These are phyloP conservation scores for Fusarium verrucosum DNA, from an alignment of 2,329 filamentous ascomycete species.

Conservation along the genomic window DNA sequence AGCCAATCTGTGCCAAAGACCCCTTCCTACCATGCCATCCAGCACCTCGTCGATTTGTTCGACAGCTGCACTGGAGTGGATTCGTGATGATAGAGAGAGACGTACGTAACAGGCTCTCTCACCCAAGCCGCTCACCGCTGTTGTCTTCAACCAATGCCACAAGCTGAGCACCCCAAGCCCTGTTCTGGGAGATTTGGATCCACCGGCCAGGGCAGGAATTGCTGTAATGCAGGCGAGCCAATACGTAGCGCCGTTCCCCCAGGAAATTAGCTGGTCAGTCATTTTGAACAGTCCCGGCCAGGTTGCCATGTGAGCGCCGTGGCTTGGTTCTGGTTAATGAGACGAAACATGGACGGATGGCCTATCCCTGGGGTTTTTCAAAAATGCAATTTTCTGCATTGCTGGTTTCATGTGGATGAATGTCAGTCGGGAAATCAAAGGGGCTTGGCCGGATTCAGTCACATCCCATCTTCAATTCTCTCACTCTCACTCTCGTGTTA, in stretches of 20 bases:
- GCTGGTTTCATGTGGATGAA: not conserved
- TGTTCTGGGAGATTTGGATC: conserved; percentile 41
- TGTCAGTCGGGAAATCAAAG: not conserved
- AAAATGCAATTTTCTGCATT: conserved; percentile 11
- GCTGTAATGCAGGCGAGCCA: conserved; percentile 32
- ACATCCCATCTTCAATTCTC: not conserved
- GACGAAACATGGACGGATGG: conserved; percentile 27
- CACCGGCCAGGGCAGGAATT: conserved; percentile 31
- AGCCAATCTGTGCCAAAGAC: conserved; percentile 24
- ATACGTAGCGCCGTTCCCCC: conserved; percentile 35
- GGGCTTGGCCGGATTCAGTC: not conserved
- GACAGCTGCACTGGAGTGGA: conserved; percentile 36
- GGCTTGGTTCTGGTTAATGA: conserved; percentile 18
- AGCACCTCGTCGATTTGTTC: conserved; percentile 34
- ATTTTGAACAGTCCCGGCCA: conserved; percentile 26
- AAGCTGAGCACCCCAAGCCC: conserved; percentile 33
- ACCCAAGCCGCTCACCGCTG: conserved; percentile 38
- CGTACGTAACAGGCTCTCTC: conserved; percentile 32
- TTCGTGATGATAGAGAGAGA: conserved; percentile 20
- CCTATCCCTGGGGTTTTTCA: not conserved
- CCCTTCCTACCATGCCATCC: conserved; percentile 36
- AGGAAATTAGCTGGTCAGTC: conserved; percentile 43
- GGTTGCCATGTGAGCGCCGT: conserved; percentile 36
- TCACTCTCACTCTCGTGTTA: not conserved
- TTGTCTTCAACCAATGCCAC: conserved; percentile 36